These are phyloP conservation scores for Globisporangium alternatum DNA, from an alignment of 352 stramenopile genomes.

Conservation along the genomic window DNA sequence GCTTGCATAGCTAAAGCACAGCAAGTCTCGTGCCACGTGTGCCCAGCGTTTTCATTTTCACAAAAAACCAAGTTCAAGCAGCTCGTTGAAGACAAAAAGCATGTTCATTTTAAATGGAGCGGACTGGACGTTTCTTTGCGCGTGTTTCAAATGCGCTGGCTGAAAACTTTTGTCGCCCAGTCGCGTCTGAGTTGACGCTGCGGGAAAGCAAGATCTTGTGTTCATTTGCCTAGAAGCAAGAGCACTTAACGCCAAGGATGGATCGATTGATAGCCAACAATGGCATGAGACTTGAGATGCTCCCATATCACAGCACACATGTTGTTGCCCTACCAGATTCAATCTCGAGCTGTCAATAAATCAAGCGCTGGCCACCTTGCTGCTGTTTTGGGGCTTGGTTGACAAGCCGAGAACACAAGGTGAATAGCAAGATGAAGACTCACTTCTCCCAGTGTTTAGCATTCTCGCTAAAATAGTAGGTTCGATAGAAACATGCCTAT, in stretches of 20 bases:
- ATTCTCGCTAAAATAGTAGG: too few species aligned
- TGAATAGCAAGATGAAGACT: not conserved
- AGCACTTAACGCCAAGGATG: not conserved
- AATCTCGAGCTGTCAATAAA: not conserved
- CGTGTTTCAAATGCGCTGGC: not conserved
- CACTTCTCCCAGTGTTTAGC: not conserved
- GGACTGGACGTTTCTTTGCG: not conserved
- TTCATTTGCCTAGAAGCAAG: not conserved
- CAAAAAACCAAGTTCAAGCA: not conserved
- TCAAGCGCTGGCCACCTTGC: not conserved
- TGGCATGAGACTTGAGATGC: not conserved
- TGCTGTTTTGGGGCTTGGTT: not conserved
- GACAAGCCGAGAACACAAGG: not conserved
- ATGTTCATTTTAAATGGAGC: not conserved
- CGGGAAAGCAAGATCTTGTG: not conserved
- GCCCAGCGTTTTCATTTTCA: not conserved
- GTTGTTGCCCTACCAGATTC: not conserved
- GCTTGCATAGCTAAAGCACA: not conserved
- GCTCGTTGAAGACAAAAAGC: not conserved
- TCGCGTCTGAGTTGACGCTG: not conserved
- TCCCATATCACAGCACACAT: not conserved
- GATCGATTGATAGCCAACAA: not conserved
- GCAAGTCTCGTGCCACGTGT: not conserved
- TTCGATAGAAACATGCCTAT: not conserved
- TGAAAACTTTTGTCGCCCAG: not conserved